These are phyloP conservation scores for Backusella tuberculispora DNA, from an alignment of 192 early-diverging fungal genomes.

Conservation along the genomic window DNA sequence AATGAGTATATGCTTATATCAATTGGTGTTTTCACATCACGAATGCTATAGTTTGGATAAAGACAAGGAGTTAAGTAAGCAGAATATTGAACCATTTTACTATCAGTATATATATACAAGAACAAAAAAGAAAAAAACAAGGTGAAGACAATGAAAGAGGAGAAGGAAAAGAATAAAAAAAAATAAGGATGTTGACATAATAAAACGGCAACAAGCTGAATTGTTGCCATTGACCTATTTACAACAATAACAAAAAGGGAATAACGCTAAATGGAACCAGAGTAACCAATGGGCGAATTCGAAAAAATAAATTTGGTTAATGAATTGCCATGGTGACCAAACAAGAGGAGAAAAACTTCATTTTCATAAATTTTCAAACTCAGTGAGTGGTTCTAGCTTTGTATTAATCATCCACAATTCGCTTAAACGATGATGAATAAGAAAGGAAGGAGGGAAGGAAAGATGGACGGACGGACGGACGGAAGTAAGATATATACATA, in stretches of 20 bases:
- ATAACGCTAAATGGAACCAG: background rate
- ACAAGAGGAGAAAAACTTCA: constrained; percentile 5
- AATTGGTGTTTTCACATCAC: background rate
- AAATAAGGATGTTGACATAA: background rate
- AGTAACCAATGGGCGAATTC: background rate
- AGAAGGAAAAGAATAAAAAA: background rate
- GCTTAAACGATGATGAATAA: background rate
- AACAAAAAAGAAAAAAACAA: background rate
- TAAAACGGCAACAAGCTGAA: background rate
- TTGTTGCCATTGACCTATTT: too few species aligned
- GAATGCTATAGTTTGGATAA: constrained; percentile 2
- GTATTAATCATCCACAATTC: background rate
- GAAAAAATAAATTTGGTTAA: background rate
- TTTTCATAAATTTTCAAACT: constrained; percentile 2
- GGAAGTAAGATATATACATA: background rate
- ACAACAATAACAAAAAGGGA: background rate
- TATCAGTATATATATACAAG: background rate
- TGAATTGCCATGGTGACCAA: constrained; percentile 12
- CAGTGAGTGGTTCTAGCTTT: background rate
- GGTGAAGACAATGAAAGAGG: background rate
- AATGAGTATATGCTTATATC: background rate
- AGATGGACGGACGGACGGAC: background rate
- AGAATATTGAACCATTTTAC: background rate
- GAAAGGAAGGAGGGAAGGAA: background rate
- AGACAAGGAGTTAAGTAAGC: background rate